These are phyloP conservation scores for Calendula officinalis DNA, from an alignment of 129 eudicot species.

Conservation along the genomic window DNA sequence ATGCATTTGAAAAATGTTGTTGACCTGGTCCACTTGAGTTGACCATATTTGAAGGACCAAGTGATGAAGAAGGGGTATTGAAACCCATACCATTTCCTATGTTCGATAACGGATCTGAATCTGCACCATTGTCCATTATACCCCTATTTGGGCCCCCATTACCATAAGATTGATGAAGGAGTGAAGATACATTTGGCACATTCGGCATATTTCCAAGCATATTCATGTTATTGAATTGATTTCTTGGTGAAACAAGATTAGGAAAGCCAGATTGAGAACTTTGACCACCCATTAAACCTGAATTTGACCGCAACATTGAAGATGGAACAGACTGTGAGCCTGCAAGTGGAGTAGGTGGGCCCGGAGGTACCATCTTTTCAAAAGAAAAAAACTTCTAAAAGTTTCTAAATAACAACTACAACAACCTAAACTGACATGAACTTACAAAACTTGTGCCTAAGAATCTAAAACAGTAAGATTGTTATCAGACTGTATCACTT, in stretches of 20 bases:
- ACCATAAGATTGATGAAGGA: constrained; percentile 70
- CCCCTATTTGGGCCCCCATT: constrained; percentile 72
- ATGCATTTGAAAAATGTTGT: constrained; percentile 58
- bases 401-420: constrained; percentile 17
- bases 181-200: constrained; percentile 71
- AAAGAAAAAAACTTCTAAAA: constrained; percentile 21
- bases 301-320: constrained; percentile 78
- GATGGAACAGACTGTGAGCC: constrained; percentile 74
- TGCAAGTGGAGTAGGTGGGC: constrained; percentile 86
- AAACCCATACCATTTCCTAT: constrained; percentile 85
- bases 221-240: constrained; percentile 77
- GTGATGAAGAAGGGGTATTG: constrained; percentile 56
- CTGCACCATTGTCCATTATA: constrained; percentile 63
- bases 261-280: constrained; percentile 77
- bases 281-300: constrained; percentile 83
- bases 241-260: constrained; percentile 68
- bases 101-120: constrained; percentile 62
- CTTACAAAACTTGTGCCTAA: constrained; percentile 6
- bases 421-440: constrained; percentile 40
- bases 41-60: constrained; percentile 45
- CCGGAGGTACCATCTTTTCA: constrained; percentile 77
- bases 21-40: constrained; percentile 53
- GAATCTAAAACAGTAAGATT: constrained; percentile 1
- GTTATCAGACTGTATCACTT: constrained; percentile 19
- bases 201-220: constrained; percentile 79